Evolutionary conservation across 768 basidiomycete species (phyloP), one percentile per base, ranked within the genome.

Genomic region (Naganishia vishniacii): DNA sequence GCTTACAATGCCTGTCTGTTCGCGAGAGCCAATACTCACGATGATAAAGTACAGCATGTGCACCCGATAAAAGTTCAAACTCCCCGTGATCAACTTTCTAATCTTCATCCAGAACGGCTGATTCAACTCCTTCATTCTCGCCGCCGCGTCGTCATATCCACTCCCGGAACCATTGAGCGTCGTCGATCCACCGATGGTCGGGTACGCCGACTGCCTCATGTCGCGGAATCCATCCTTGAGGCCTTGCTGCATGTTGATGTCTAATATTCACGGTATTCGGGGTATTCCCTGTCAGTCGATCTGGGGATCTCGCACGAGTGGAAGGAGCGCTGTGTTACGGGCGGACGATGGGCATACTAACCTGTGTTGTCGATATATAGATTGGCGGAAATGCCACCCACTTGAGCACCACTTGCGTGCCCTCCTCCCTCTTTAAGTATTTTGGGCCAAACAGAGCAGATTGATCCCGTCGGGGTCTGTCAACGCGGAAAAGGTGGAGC

Each of bases 31-130:
- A n/a, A 15, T n/a, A 61, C 75, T 71, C 59, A 77, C 76, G 32
- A 78, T 59, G 26, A 70, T 75, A 61, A 82, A 82, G 65, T 79
- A 73, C 34, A 82, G 59, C 34, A 82, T 69, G 72, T 82, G 82
- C 12, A 82, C 71, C 16, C 82, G 78, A 65, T 80, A 83, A 68
- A 83, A 83, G 70, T 83, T 83, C 59, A 77, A 32, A 16, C 49
- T 56, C 9, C 63, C 56, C 2, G 45, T 48, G 37, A 48, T 16
- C 11, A 49, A 28, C 5, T 48, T 64, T 28, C 29, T 20, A n/a
- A 45, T 23, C 28, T 58, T 64, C 6, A 31, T 1, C 26, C 31
- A 47, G n/a, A 44, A 31, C 28, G 59, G 59, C 28, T 59, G 31
- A 32, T 51, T 51, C 49, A 51, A 34, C 49, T 51, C 49, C 28